phyloP scores from a whole-genome alignment of 441 rosid species.

The Melastoma candidum region DNA sequence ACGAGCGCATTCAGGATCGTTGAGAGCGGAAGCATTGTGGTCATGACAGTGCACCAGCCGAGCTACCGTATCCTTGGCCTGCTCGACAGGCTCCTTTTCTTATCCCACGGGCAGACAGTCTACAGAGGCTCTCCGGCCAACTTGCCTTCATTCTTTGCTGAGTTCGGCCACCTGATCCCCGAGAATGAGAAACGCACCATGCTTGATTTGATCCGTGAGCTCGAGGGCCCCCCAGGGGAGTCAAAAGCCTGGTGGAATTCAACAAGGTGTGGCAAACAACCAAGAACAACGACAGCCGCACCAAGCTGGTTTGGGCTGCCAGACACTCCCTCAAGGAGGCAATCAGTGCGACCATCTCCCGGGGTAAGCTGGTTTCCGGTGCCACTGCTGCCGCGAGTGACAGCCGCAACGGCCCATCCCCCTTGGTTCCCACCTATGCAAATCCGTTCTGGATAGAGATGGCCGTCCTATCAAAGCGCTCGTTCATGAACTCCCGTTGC shows the following conservation, averaged over 20 bases:
- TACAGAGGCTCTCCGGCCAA: conserved; percentile 10
- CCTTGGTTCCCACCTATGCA: too few species aligned
- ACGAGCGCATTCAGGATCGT: too few species aligned
- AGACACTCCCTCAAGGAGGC: conserved; percentile 15
- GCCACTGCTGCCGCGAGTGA: too few species aligned
- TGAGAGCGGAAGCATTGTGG: too few species aligned
- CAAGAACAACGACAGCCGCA: background rate
- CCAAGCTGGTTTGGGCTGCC: background rate
- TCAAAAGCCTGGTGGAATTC: conserved; percentile 11
- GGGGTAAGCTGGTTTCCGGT: conserved; percentile 15
- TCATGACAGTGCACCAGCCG: too few species aligned
- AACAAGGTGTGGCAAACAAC: conserved; percentile 11
- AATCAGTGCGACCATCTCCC: conserved; percentile 12
- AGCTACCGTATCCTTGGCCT: too few species aligned
- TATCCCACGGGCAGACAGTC: background rate
- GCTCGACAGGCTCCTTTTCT: too few species aligned
- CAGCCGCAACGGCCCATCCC: too few species aligned
- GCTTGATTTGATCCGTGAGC: conserved; percentile 16
- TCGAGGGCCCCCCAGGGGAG: conserved; percentile 14
- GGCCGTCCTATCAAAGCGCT: too few species aligned
- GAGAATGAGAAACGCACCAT: conserved; percentile 17
- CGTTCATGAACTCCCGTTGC: too few species aligned
- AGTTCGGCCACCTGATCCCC: conserved; percentile 16
- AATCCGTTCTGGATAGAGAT: too few species aligned
- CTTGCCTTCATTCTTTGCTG: conserved; percentile 11